phyloP scores from a whole-genome alignment of 2,329 filamentous ascomycete species.

The Seiridium cupressi region DNA sequence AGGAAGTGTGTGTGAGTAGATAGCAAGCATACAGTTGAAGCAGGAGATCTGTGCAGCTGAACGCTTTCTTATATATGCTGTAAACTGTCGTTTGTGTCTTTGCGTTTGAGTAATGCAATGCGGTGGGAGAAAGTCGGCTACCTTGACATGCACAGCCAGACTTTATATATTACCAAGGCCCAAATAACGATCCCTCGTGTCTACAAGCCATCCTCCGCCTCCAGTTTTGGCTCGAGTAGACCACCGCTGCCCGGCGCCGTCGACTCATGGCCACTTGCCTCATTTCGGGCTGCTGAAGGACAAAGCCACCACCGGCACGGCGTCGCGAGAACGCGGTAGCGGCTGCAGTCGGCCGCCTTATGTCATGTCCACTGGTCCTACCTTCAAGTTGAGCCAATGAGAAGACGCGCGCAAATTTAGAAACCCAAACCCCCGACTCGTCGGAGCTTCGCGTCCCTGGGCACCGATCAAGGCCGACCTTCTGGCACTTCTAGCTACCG shows the following conservation, averaged over 20 bases:
- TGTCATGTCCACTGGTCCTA: neutral
- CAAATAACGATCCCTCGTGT: no score
- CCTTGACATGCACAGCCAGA: no score
- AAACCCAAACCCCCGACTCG: neutral
- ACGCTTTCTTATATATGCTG: no score
- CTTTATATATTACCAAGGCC: no score
- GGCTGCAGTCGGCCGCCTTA: neutral
- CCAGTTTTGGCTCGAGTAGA: neutral
- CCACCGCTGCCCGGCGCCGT: neutral
- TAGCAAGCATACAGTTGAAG: no score
- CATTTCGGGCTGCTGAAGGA: neutral
- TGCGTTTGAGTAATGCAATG: no score
- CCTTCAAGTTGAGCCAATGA: neutral
- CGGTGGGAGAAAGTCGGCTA: no score
- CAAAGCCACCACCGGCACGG: neutral
- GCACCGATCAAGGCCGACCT: neutral
- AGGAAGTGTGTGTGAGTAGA: no score
- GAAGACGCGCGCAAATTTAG: neutral
- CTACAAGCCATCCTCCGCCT: no score
- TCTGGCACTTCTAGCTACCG: neutral
- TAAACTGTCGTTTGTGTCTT: no score
- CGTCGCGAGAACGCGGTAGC: neutral
- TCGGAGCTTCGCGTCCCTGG: neutral
- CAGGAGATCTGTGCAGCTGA: no score
- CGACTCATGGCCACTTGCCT: neutral